Base-by-base conservation (phyloP, 108 stramenopile genomes). In the Skeletonema grethae region DNA sequence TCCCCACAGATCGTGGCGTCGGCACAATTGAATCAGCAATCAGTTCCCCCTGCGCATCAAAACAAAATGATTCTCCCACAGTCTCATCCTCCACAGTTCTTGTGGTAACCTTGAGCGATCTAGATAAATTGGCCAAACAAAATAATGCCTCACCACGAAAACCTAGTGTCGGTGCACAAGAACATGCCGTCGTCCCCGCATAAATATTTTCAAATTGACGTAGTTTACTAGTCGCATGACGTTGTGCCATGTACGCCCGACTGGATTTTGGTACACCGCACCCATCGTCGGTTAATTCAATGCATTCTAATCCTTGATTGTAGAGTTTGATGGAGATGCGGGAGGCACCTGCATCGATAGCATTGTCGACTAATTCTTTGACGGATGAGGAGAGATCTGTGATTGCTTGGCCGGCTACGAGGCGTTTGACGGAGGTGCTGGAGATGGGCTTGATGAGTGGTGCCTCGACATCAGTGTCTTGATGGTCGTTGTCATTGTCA, bases 71-170 rank as follows among this genome's bases (percentile, higher is more conserved):
- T 62, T 86, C 78, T 15, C 88, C 93, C 29, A 89, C 22, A 36
- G 16, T 63, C 43, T 41, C 61, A 15, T 95, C 88, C 53, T 82
- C 76, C 0, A 67, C 67, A 1, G 88, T 89, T 46, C 87, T 69
- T 2, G 95, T 92, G 0, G 90, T 83, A 2, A 93, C 84, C 11
- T 88, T 77, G 29, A 96, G 65, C 10, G 83, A 82, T 10, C 60
- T 61, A 13, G 81, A 83, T 4, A 96, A 45, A 65, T 89, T 88
- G 5, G 91, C 87, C 53, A 94, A 74, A 64, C 85, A 84, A 65
- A 92, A 94, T 28, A 97, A 82, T 2, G 96, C 96, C 77, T 97
- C 96, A 13, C 96, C 96, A 22, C 96, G 87, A 82, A 97, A 97
- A 3, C 90, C 90, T 4, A 90, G 60, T 0, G 84, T 75, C 0